Conservation (phyloP, 345 rosid species). For the Turritis glabra region DNA sequence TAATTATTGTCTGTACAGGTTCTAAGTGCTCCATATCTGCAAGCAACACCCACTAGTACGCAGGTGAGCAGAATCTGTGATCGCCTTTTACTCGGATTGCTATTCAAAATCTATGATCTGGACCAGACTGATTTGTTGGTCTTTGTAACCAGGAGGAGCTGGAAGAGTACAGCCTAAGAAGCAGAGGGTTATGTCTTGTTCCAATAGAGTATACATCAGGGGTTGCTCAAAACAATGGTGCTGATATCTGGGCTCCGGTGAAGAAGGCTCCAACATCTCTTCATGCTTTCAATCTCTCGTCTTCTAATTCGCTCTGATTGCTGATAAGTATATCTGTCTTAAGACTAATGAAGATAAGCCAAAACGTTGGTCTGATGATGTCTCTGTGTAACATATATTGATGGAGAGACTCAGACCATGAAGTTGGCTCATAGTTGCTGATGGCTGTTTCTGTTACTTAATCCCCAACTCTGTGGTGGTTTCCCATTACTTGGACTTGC, state of each 20-base stretch:
- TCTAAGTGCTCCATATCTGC: conserved; percentile 95
- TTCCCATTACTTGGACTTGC: conserved; percentile 1
- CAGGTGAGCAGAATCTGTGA: conserved; percentile 50
- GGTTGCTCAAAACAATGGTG: conserved; percentile 86
- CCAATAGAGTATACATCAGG: conserved; percentile 73
- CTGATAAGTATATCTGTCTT: neutral
- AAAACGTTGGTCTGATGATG: neutral
- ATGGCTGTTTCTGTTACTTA: conserved; percentile 12
- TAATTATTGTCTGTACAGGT: conserved; percentile 47
- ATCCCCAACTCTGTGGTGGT: conserved; percentile 9
- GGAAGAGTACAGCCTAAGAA: conserved; percentile 60
- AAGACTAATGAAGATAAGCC: conserved; percentile 11
- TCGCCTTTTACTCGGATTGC: neutral
- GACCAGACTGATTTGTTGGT: neutral
- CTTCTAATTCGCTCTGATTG: conserved; percentile 14
- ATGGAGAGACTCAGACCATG: conserved; percentile 3
- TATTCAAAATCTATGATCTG: neutral
- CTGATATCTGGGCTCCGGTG: conserved; percentile 95
- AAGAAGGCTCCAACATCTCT: conserved; percentile 64
- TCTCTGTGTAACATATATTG: conserved; percentile 10
- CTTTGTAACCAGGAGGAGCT: conserved; percentile 46
- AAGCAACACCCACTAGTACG: conserved; percentile 42
- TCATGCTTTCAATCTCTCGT: neutral
- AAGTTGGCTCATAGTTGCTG: neutral
- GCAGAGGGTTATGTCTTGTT: conserved; percentile 79